Base-by-base conservation (phyloP, 805 yeast genomes). In the Suhomyces canberraensis region DNA sequence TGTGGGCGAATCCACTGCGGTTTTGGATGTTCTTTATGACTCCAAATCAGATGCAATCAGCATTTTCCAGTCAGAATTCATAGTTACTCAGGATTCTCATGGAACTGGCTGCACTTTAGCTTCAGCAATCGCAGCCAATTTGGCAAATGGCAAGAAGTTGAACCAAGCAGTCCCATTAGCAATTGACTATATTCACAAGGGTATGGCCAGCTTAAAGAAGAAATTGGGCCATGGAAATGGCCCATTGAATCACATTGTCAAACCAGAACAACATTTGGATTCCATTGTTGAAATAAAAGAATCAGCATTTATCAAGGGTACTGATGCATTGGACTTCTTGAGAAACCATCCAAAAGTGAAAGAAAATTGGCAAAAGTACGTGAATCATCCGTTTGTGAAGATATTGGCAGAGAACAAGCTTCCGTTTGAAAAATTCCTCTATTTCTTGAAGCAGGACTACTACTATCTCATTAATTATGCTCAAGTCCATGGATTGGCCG, bases 101-200 rank as follows among this genome's bases (percentile, higher is more conserved):
- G 96, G 96, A 9, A 86, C 96, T 3, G 96, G 96, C 1, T 89
- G 96, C 59, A 84, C 96, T 0, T 66, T 89, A 34, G 79, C 95
- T 0, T 80, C 95, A 0, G 73, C 95, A 0, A 81, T 89, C 44
- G 81, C 93, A 0, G 79, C 93, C 2, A 78, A 84, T 47, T 47
- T 87, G 17, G 90, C 95, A 3, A 67, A 67, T 24, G 81, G 81
- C 0, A 45, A 52, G 24, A 22, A 64, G 0, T 50, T 85, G 7
- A 44, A 48, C 3, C 68, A 66, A 2, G 66, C 95, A 0, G 73
- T 84, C 6, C 67, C 68, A 7, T 61, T 70, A 15, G 77, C 83
- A 0, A 73, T 86, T 32, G 73, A 73, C 44, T 89, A 76, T 51
- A 79, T 87, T 11, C 88, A 80, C 46, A 66, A 68, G 37, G 90